Conservation (phyloP, 2,329 filamentous ascomycete genomes). For the Fusarium coicis region DNA sequence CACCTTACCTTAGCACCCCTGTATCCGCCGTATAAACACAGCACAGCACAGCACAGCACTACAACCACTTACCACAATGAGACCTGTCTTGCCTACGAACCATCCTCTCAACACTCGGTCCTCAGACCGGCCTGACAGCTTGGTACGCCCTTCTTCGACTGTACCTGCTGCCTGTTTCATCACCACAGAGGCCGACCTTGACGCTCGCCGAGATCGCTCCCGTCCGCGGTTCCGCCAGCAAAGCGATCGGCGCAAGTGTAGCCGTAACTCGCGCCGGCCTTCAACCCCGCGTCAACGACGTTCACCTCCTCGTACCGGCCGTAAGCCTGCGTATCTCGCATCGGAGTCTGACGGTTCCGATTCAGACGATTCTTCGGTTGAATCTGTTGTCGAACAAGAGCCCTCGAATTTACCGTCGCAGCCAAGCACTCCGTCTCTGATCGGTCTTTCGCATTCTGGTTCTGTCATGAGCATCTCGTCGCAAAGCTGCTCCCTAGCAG, state of each 20-base stretch:
- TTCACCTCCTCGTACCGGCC: constrained; percentile 22
- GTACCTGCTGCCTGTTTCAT: constrained; percentile 50
- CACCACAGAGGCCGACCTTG: constrained; percentile 49
- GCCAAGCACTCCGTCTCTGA: constrained; percentile 44
- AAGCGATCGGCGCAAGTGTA: constrained; percentile 37
- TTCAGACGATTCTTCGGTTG: constrained; percentile 23
- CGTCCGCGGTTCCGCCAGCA: constrained; percentile 38
- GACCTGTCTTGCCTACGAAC: constrained; percentile 40
- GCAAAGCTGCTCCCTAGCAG: constrained; percentile 61
- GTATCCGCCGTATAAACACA: constrained; percentile 7
- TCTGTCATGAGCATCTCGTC: constrained; percentile 61
- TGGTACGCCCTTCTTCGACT: constrained; percentile 33
- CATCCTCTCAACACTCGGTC: constrained; percentile 35
- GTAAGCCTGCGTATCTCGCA: constrained; percentile 27
- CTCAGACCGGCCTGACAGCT: constrained; percentile 34
- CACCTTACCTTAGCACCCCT: constrained; percentile 6
- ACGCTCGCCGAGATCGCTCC: constrained; percentile 39
- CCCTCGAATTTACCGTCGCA: constrained; percentile 36
- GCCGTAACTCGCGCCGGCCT: constrained; percentile 26
- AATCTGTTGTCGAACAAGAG: constrained; percentile 32
- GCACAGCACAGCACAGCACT: neutral
- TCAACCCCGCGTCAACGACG: constrained; percentile 31
- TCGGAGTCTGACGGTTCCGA: constrained; percentile 26
- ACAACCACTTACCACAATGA: constrained; percentile 37
- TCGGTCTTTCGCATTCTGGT: constrained; percentile 42